Percentiles rank a stretch among this genome's conserved stretches.
Conservation (phyloP, 1,284 basidiomycete species). For the Apiotrichum siamense region DNA sequence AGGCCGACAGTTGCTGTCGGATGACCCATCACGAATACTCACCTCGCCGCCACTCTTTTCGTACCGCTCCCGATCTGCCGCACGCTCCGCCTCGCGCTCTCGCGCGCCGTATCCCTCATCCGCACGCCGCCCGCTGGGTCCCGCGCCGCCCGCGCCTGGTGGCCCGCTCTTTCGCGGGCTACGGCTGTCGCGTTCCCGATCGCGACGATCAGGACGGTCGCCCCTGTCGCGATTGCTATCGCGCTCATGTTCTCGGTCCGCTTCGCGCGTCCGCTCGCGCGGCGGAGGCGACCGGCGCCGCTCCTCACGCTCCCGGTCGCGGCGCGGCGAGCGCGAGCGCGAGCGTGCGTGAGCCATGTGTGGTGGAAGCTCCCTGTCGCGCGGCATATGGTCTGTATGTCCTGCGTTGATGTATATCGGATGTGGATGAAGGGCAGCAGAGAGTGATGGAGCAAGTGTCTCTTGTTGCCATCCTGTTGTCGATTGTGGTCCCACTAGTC, state of each 20-base stretch:
- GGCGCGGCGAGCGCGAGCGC: conserved; percentile 9
- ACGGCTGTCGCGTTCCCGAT: neutral
- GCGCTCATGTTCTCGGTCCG: neutral
- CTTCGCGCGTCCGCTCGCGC: neutral
- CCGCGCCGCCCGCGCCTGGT: neutral
- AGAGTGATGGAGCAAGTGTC: too few relatives aligned
- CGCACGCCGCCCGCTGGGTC: neutral
- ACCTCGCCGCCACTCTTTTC: conserved; percentile 29
- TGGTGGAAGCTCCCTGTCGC: conserved; percentile 12
- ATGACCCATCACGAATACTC: too few relatives aligned
- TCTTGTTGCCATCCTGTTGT: too few relatives aligned
- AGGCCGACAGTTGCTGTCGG: too few relatives aligned
- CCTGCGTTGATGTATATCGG: neutral
- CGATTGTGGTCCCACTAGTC: too few relatives aligned
- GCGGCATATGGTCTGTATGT: neutral
- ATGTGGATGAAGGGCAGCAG: too few relatives aligned
- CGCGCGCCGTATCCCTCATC: conserved; percentile 5
- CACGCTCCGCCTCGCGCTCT: conserved; percentile 40
- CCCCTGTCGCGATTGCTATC: neutral
- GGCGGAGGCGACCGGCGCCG: too few relatives aligned
- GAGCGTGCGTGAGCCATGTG: conserved; percentile 1
- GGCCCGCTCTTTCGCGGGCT: too few relatives aligned
- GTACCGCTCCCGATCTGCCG: conserved; percentile 34
- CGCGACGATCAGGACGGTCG: too few relatives aligned
- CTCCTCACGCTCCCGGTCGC: too few relatives aligned